Conservation (phyloP, 2,329 filamentous ascomycete genomes). For the Pseudocercospora fijiensis region DNA sequence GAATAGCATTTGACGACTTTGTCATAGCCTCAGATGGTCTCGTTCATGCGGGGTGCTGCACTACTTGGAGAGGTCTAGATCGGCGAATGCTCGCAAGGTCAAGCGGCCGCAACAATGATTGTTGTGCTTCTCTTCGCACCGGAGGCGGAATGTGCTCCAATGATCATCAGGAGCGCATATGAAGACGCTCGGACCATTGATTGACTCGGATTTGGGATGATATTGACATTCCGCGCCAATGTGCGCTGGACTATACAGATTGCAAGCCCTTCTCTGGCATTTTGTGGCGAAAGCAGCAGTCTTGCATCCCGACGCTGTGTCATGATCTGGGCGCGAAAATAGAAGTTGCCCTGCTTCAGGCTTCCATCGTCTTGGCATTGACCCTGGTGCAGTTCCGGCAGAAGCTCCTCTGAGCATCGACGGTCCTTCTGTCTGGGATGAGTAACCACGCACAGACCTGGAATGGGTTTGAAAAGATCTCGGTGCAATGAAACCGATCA, state of each 20-base stretch:
- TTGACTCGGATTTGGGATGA: background rate
- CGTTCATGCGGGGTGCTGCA: background rate
- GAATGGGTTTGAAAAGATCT: background rate
- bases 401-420: background rate
- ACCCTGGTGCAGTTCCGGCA: background rate
- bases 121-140: background rate
- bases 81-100: background rate
- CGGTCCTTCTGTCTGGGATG: background rate
- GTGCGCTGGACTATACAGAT: background rate
- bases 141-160: background rate
- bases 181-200: no score
- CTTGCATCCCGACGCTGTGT: background rate
- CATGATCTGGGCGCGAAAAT: background rate
- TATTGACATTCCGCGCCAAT: background rate
- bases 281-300: background rate
- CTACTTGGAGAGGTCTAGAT: background rate
- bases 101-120: background rate
- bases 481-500: slow-evolving; percentile 1
- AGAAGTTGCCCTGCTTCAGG: background rate
- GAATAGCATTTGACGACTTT: background rate
- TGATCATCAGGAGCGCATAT: background rate
- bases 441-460: background rate
- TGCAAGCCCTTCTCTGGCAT: no score
- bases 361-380: background rate
- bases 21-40: background rate